Evolutionary conservation across 495 filamentous ascomycete species (phyloP).

Genomic region (Daldinia bambusicola): DNA sequence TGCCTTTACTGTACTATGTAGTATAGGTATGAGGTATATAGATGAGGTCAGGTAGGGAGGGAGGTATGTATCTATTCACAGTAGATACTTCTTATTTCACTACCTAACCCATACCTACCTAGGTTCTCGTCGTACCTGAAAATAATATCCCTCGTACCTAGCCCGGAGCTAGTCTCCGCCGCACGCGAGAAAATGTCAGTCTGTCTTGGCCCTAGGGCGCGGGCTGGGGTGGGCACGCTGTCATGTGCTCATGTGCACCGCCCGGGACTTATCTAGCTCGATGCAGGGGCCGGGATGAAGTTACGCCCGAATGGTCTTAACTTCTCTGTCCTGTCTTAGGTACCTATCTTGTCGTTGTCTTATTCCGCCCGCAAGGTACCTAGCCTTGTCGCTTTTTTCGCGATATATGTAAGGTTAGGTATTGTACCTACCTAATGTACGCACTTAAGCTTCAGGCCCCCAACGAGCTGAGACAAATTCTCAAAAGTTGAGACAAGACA

Average conservation of each 20-base stretch:
- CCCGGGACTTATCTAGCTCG: constrained; percentile 14
- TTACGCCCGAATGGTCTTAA: constrained; percentile 31
- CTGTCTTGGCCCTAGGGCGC: constrained; percentile 20
- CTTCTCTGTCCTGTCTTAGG: neutral
- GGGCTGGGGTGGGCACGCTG: neutral
- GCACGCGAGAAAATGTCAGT: constrained; percentile 23
- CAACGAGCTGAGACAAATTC: constrained; percentile 6
- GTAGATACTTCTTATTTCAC: too few relatives aligned
- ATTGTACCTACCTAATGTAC: too few relatives aligned
- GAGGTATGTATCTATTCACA: too few relatives aligned
- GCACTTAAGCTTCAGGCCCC: constrained; percentile 25
- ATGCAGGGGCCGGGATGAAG: constrained; percentile 32
- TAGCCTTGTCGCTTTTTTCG: neutral
- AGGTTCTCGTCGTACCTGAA: neutral
- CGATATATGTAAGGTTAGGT: too few relatives aligned
- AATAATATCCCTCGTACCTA: neutral
- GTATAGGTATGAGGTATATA: too few relatives aligned
- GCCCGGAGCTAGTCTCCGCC: neutral
- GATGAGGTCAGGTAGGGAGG: neutral
- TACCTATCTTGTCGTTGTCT: neutral
- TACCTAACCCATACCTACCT: too few relatives aligned
- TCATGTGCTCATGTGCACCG: constrained; percentile 3
- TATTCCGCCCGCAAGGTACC: neutral
- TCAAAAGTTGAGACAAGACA: constrained; percentile 14
- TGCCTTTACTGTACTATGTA: too few relatives aligned